Evolutionary conservation across 768 basidiomycete species (phyloP).

Genomic region (Suillus plorans): DNA sequence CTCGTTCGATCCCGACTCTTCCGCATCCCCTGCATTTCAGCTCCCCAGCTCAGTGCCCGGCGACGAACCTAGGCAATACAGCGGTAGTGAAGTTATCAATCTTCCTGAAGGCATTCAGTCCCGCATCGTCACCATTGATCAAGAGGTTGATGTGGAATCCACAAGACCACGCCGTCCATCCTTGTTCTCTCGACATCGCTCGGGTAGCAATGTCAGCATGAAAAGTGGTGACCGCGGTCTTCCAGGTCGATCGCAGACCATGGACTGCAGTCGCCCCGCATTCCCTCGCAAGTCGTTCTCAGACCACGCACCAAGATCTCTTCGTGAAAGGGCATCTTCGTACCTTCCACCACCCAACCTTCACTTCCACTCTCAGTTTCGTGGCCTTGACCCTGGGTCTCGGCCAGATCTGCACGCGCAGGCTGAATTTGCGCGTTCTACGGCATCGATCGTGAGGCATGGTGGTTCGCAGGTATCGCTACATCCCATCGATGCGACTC

Average conservation of each 20-base stretch:
- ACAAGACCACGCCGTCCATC: conserved; percentile 41
- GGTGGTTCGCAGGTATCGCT: conserved; percentile 15
- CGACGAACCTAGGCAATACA: conserved; percentile 12
- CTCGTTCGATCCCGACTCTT: conserved; percentile 37
- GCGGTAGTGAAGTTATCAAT: conserved; percentile 61
- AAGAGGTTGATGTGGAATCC: conserved; percentile 48
- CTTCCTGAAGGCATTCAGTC: conserved; percentile 58
- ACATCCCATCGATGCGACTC: conserved; percentile 43
- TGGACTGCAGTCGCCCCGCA: background rate
- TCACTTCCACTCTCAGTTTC: background rate
- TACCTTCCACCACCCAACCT: conserved; percentile 8
- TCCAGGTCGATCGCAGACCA: conserved; percentile 7
- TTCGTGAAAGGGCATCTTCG: conserved; percentile 10
- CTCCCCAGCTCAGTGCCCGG: conserved; percentile 4
- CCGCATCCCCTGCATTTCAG: conserved; percentile 3
- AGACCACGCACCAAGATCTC: background rate
- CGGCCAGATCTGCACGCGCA: conserved; percentile 47
- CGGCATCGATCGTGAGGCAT: conserved; percentile 15
- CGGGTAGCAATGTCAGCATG: conserved; percentile 24
- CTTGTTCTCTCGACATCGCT: conserved; percentile 35
- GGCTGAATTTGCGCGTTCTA: conserved; percentile 36
- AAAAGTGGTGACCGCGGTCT: conserved; percentile 3
- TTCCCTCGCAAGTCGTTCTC: conserved; percentile 2
- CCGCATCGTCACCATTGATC: conserved; percentile 42
- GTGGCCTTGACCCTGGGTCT: conserved; percentile 34